Evolutionary conservation across 148 eudicot genomes (phyloP).

Genomic region (Talinum fruticosum): DNA sequence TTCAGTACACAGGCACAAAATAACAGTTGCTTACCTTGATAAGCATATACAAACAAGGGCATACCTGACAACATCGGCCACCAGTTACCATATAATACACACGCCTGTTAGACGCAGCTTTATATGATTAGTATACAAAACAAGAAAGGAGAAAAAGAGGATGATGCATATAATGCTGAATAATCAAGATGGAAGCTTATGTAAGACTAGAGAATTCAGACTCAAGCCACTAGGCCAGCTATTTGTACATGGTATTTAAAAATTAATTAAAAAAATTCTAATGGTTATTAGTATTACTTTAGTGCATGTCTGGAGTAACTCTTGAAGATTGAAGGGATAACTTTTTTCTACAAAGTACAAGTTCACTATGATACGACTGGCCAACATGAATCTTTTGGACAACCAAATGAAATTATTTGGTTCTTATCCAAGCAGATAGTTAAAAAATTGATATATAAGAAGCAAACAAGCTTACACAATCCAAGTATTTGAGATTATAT

Average conservation of each 20-base stretch:
- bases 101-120: constrained; percentile 60
- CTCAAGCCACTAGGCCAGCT: neutral
- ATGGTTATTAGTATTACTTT: too few relatives aligned
- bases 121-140: neutral
- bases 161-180: neutral
- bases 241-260: neutral
- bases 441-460: neutral
- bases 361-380: too few relatives aligned
- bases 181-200: too few relatives aligned
- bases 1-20: constrained; percentile 8
- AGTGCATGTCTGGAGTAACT: neutral
- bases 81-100: constrained; percentile 93
- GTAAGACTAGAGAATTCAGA: constrained; percentile 3
- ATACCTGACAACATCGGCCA: constrained; percentile 99
- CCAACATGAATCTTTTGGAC: neutral
- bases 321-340: neutral
- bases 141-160: neutral
- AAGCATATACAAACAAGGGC: constrained; percentile 11
- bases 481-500: too few relatives aligned
- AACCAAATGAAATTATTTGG: neutral
- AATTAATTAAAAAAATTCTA: too few relatives aligned
- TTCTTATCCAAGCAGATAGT: neutral
- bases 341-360: neutral
- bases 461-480: neutral
- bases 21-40: neutral